These are phyloP conservation scores for Monosporascus ibericus DNA, from an alignment of 2,329 filamentous ascomycete species.

Conservation along the genomic window DNA sequence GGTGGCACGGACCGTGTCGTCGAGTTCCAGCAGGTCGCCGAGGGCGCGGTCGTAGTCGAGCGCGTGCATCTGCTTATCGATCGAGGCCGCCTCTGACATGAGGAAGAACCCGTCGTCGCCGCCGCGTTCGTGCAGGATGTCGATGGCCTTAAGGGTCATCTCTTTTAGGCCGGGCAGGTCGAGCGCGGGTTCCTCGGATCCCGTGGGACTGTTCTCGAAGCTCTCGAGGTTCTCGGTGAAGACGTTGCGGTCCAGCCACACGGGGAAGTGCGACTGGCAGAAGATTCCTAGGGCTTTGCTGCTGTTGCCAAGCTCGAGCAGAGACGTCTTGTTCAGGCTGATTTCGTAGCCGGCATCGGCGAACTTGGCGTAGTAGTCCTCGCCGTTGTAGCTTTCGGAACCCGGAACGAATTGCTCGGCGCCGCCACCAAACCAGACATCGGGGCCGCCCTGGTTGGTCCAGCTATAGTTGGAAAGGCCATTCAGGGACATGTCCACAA, in stretches of 20 bases:
- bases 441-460: conserved; percentile 67
- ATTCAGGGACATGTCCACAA: conserved; percentile 71
- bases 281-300: conserved; percentile 72
- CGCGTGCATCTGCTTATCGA: conserved; percentile 86
- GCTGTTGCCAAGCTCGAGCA: conserved; percentile 50
- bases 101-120: conserved; percentile 74
- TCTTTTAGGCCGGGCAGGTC: conserved; percentile 82
- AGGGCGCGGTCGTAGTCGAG: conserved; percentile 83
- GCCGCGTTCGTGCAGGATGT: conserved; percentile 64
- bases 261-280: conserved; percentile 66
- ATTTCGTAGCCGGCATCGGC: conserved; percentile 66
- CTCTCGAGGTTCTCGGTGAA: conserved; percentile 64
- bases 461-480: conserved; percentile 76
- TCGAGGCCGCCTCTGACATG: conserved; percentile 79
- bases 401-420: conserved; percentile 73
- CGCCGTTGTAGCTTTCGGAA: conserved; percentile 57
- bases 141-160: conserved; percentile 83
- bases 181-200: conserved; percentile 55
- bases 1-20: conserved; percentile 74
- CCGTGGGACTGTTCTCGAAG: conserved; percentile 63
- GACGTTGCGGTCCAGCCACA: conserved; percentile 82
- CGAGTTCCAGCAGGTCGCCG: conserved; percentile 77
- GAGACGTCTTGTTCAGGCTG: conserved; percentile 66
- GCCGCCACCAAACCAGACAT: conserved; percentile 77
- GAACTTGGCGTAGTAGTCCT: conserved; percentile 77